These are phyloP conservation scores for Microsporum ferrugineum DNA, from an alignment of 2,329 filamentous ascomycete species.

Conservation along the genomic window DNA sequence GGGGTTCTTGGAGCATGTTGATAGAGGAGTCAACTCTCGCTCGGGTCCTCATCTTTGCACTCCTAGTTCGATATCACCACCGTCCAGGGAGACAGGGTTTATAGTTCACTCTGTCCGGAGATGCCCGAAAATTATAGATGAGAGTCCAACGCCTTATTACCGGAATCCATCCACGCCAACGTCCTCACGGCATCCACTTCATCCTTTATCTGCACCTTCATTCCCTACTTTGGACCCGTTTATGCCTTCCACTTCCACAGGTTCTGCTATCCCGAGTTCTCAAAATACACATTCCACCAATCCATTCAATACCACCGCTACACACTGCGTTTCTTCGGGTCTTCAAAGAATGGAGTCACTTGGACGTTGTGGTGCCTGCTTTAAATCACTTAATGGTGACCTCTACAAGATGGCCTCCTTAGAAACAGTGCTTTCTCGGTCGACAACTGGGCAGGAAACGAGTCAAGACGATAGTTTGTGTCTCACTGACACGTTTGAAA, in stretches of 20 bases:
- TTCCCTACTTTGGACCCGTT: neutral
- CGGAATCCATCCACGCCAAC: neutral
- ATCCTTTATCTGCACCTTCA: neutral
- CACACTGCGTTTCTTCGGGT: neutral
- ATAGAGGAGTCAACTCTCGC: neutral
- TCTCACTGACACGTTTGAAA: neutral
- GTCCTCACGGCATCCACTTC: neutral
- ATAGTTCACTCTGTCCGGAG: conserved; percentile 5
- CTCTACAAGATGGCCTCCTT: neutral
- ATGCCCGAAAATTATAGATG: conserved; percentile 9
- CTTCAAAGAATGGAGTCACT: neutral
- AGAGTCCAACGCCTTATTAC: neutral
- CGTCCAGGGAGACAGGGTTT: conserved; percentile 1
- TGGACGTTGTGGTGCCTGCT: neutral
- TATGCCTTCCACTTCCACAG: neutral
- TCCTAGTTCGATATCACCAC: neutral
- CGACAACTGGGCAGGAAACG: neutral
- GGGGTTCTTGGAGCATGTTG: conserved; percentile 7
- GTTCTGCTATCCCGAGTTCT: neutral
- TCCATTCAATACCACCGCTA: neutral
- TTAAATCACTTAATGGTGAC: neutral
- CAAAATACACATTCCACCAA: neutral
- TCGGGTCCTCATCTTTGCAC: neutral
- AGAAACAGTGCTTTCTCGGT: neutral
- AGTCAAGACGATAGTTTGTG: neutral